Evolutionary conservation across 2,329 filamentous ascomycete species (phyloP), one percentile per base, ranked within the genome.

Genomic region (Verticillium nubilum): DNA sequence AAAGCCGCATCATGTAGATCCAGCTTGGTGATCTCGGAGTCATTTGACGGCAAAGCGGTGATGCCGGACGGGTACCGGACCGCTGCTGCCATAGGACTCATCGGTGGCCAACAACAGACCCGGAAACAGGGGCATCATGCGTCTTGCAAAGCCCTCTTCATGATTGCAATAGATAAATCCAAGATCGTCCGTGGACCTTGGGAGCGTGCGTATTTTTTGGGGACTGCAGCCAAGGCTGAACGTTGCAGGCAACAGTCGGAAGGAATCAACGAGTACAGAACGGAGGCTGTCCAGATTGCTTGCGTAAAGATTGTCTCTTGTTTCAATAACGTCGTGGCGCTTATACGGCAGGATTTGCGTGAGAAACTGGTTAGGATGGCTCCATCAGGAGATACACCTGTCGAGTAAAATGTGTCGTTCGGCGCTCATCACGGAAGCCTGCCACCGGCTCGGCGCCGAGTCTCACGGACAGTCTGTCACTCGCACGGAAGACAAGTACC

Each of bases 381-480:
- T 50, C 42, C n/a, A 47, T 47, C n/a, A 23, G n/a, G n/a, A 47
- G 33, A 5, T 17, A 17, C 13, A 13, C 13, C 15, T 13, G 33
- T 17, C 33, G 13, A 37, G 33, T 37, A 17, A 5, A 10, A 50
- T 9, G 42, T 12, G n/a, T 50, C 10, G 10, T 13, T 25, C 42
- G 54, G 35, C 15, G 54, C 17, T n/a, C 35, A 47, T 28, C 35
- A n/a, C 54, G 54, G 54, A 56, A 31, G 19, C 23, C 23, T 47
- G 12, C 35, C 54, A 23, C 54, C 54, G 54, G 27, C 54, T 56
- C 35, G 54, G 54, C 54, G 54, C 54, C 54, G 54, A 56, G 54
- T 23, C n/a, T 3, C 19, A 50, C n/a, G n/a, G 37, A 15, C 50
- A 12, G 25, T n/a, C 23, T 2, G 47, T 6, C 33, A 5, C 33